A percentile compares a stretch with the other conserved stretches of the same genome.
These are phyloP conservation scores for Termitomyces sp. DNA, from an alignment of 768 basidiomycete genomes.

Conservation along the genomic window DNA sequence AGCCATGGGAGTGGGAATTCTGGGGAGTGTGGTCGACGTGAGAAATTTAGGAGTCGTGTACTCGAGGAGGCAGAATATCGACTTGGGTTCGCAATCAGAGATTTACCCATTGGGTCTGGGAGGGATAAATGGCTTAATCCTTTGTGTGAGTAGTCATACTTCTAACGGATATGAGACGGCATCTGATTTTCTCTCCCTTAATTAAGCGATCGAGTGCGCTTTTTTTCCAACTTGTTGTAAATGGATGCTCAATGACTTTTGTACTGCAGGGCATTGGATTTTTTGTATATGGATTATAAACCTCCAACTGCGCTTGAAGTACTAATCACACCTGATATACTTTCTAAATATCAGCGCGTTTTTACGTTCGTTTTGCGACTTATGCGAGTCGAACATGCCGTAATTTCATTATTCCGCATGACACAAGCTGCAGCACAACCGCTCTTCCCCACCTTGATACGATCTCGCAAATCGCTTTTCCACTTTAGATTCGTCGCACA, in stretches of 20 bases:
- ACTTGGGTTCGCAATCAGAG: conserved; percentile 80
- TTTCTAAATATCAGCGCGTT: conserved; percentile 84
- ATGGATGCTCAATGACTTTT: conserved; percentile 4
- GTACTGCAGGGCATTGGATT: conserved; percentile 69
- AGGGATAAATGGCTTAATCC: conserved; percentile 81
- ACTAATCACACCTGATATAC: conserved; percentile 61
- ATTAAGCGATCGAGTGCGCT: conserved; percentile 44
- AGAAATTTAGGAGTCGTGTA: conserved; percentile 18
- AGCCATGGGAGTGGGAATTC: neutral
- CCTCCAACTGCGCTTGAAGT: conserved; percentile 75
- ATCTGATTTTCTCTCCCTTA: conserved; percentile 1
- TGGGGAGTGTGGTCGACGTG: conserved; percentile 17
- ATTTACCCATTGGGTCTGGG: conserved; percentile 57
- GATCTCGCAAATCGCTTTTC: conserved; percentile 48
- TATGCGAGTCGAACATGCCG: conserved; percentile 69
- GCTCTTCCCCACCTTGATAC: conserved; percentile 53
- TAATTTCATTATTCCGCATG: conserved; percentile 62
- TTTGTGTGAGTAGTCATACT: conserved; percentile 48
- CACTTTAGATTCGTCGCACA: conserved; percentile 73
- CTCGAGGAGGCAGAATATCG: conserved; percentile 66
- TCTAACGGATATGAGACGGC: neutral
- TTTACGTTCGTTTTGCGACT: conserved; percentile 78
- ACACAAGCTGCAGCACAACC: conserved; percentile 34
- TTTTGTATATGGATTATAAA: conserved; percentile 86
- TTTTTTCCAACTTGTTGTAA: neutral